A percentile compares a stretch with the other conserved stretches of the same genome.
Conservation (phyloP, 148 eudicot genomes). For the Silene uniflora region DNA sequence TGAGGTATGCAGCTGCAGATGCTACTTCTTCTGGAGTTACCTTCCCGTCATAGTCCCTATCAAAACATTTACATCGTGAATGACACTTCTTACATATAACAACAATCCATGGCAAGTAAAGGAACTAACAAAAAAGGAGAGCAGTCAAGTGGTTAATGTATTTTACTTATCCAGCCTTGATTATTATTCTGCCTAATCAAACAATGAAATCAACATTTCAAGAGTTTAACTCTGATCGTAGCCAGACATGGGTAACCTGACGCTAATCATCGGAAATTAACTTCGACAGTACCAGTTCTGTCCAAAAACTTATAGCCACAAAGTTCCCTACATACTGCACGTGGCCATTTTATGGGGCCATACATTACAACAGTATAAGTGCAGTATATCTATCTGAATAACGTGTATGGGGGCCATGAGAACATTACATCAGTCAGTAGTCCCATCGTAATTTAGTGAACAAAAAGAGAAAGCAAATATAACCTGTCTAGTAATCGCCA, state of each 20-base stretch:
- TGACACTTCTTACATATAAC: not conserved
- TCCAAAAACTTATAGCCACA: not conserved
- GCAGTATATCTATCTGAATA: not conserved
- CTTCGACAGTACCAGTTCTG: too few relatives aligned
- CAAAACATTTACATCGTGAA: conserved; percentile 7
- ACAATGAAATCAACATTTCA: too few relatives aligned
- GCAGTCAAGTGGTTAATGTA: not conserved
- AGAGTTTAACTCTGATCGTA: not conserved
- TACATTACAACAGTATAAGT: not conserved
- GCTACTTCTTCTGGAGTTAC: conserved; percentile 84
- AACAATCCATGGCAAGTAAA: not conserved
- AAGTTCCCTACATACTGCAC: too few relatives aligned
- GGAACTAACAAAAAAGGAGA: not conserved
- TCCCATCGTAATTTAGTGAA: not conserved
- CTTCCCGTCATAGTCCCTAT: conserved; percentile 73
- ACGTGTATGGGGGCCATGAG: not conserved
- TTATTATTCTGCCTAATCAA: too few relatives aligned
- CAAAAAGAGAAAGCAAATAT: not conserved
- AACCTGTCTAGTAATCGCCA: conserved; percentile 71
- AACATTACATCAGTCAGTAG: not conserved
- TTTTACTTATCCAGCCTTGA: not conserved
- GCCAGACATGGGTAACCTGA: too few relatives aligned
- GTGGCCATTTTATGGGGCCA: too few relatives aligned
- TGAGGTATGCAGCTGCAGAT: conserved; percentile 71
- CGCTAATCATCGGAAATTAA: too few relatives aligned